Evolutionary conservation across 352 stramenopile genomes (phyloP).

Genomic region (Pythium brassicae): DNA sequence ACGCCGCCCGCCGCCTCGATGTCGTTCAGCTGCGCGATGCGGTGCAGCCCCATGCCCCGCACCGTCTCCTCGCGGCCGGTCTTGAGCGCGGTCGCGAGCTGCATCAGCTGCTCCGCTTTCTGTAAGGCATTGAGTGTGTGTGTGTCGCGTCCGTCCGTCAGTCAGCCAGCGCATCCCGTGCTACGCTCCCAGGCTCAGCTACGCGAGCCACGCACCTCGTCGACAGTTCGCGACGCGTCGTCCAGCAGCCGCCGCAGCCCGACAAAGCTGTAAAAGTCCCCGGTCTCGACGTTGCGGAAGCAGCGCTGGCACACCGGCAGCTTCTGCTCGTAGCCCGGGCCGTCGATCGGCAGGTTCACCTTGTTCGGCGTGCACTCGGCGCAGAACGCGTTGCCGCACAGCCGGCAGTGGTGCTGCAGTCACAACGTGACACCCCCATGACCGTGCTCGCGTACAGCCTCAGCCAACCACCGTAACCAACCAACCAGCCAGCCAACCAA

Average conservation of each 20-base stretch:
- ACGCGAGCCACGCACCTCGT: conserved; percentile 21
- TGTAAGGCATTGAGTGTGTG: too few relatives aligned
- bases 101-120: conserved; percentile 65
- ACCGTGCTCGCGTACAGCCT: too few relatives aligned
- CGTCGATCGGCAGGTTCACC: conserved; percentile 56
- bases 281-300: conserved; percentile 61
- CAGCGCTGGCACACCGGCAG: conserved; percentile 72
- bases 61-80: conserved; percentile 57
- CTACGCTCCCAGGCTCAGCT: too few relatives aligned
- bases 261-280: conserved; percentile 75
- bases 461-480: background rate
- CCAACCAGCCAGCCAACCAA: too few relatives aligned
- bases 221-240: conserved; percentile 28
- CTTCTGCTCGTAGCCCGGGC: conserved; percentile 57
- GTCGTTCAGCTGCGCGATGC: conserved; percentile 80
- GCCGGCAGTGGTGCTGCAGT: conserved; percentile 58
- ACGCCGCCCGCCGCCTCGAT: conserved; percentile 77
- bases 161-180: too few relatives aligned
- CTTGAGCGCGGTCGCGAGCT: conserved; percentile 53
- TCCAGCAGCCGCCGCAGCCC: conserved; percentile 52
- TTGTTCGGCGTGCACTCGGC: conserved; percentile 72
- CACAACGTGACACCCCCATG: background rate
- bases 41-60: conserved; percentile 62
- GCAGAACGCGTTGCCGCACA: conserved; percentile 76
- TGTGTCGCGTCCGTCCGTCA: too few relatives aligned